Evolutionary conservation across 1,139 yeast genomes (phyloP).

Genomic region (Candida sojae): DNA sequence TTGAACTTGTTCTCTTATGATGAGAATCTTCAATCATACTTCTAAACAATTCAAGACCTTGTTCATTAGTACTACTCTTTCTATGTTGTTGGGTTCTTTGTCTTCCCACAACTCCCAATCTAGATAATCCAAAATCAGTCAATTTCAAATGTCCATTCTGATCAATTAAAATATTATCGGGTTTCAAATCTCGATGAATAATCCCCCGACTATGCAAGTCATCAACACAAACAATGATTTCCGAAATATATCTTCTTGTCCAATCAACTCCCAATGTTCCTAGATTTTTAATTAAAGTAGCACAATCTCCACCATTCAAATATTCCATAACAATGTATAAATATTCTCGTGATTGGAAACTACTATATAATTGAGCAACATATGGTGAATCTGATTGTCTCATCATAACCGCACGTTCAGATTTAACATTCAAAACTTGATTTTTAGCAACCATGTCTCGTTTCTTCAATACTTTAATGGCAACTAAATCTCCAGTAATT

Average conservation of each 20-base stretch:
- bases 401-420: constrained; percentile 97
- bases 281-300: constrained; percentile 77
- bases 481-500: constrained; percentile 91
- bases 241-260: constrained; percentile 87
- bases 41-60: constrained; percentile 44
- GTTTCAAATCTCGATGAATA: constrained; percentile 92
- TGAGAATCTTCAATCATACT: constrained; percentile 21
- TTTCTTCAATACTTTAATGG: constrained; percentile 91
- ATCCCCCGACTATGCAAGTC: constrained; percentile 88
- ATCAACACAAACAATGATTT: constrained; percentile 85
- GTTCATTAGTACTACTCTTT: constrained; percentile 48
- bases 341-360: constrained; percentile 87
- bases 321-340: constrained; percentile 95
- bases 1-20: constrained; percentile 39
- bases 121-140: constrained; percentile 92
- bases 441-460: constrained; percentile 97
- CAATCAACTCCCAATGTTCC: constrained; percentile 85
- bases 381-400: constrained; percentile 92
- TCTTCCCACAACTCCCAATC: constrained; percentile 87
- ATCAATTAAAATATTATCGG: constrained; percentile 90
- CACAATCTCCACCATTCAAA: constrained; percentile 94
- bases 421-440: constrained; percentile 90
- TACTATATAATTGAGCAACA: constrained; percentile 85
- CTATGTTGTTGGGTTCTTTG: constrained; percentile 49
- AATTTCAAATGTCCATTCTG: constrained; percentile 84